phyloP scores from a whole-genome alignment of 768 basidiomycete genomes.

The button mushroom (Agaricus bisporus) region DNA sequence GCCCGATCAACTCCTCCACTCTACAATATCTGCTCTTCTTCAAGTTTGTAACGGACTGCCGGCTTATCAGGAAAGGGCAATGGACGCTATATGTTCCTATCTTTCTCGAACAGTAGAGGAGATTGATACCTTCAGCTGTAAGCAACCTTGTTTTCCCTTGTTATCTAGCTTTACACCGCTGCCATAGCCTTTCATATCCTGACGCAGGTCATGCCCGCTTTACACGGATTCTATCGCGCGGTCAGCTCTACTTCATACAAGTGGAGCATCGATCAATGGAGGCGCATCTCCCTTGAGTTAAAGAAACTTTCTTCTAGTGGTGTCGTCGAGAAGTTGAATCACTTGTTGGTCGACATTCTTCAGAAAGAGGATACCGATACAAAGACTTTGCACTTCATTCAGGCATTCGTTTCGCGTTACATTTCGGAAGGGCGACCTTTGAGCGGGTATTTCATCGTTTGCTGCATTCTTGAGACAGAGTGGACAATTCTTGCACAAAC shows the following conservation, averaged over 20 bases:
- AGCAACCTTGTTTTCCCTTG: slow-evolving; percentile 18
- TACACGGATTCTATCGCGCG: slow-evolving; percentile 86
- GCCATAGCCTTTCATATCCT: slow-evolving; percentile 61
- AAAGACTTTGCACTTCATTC: slow-evolving; percentile 50
- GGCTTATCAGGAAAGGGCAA: slow-evolving; percentile 42
- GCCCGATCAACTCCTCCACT: slow-evolving; percentile 78
- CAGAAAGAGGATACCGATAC: slow-evolving; percentile 45
- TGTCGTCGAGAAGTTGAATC: slow-evolving; percentile 69
- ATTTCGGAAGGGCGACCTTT: slow-evolving; percentile 70
- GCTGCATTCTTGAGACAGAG: slow-evolving; percentile 79
- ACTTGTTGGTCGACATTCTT: slow-evolving; percentile 57
- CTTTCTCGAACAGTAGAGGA: slow-evolving; percentile 49
- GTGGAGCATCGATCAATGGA: slow-evolving; percentile 70
- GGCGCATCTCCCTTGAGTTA: slow-evolving; percentile 43
- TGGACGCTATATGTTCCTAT: slow-evolving; percentile 58
- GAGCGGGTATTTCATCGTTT: slow-evolving; percentile 85
- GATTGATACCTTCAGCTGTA: slow-evolving; percentile 49
- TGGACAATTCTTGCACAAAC: slow-evolving; percentile 83
- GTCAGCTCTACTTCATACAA: slow-evolving; percentile 72
- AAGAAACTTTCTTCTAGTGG: slow-evolving; percentile 57
- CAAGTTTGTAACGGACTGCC: slow-evolving; percentile 52
- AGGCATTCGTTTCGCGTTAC: slow-evolving; percentile 72
- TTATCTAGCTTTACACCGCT: neutral
- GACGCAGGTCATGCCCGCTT: slow-evolving; percentile 69
- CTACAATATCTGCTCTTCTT: slow-evolving; percentile 72